phyloP scores from a whole-genome alignment of 768 basidiomycete species.

The Butyriboletus loyo region DNA sequence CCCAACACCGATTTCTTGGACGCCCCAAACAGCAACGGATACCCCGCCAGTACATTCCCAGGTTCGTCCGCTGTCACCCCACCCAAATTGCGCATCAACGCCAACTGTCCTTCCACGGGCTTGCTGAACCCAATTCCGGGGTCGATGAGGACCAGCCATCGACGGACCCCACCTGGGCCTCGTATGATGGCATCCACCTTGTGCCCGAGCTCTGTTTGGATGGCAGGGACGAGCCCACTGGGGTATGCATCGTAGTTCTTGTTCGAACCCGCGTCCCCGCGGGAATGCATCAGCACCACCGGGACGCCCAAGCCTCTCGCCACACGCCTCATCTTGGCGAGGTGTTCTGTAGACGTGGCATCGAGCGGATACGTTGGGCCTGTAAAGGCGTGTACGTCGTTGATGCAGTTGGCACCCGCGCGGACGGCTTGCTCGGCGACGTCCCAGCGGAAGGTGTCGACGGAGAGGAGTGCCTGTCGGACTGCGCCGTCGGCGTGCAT shows the following conservation, averaged over 20 bases:
- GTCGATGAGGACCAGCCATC: slow-evolving; percentile 89
- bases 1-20: slow-evolving; percentile 89
- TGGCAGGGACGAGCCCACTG: slow-evolving; percentile 59
- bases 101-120: slow-evolving; percentile 65
- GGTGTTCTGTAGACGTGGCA: slow-evolving; percentile 35
- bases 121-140: slow-evolving; percentile 95
- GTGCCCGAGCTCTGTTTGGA: slow-evolving; percentile 67
- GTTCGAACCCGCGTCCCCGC: slow-evolving; percentile 76
- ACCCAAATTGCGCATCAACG: slow-evolving; percentile 54
- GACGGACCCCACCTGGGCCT: slow-evolving; percentile 67
- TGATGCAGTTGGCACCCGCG: slow-evolving; percentile 82
- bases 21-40: slow-evolving; percentile 70
- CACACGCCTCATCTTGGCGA: slow-evolving; percentile 60
- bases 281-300: slow-evolving; percentile 91
- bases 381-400: slow-evolving; percentile 84
- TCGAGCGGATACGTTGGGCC: slow-evolving; percentile 53
- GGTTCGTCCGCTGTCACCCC: slow-evolving; percentile 42
- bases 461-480: slow-evolving; percentile 17
- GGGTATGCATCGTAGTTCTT: slow-evolving; percentile 58
- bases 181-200: slow-evolving; percentile 65
- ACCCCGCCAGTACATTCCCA: slow-evolving; percentile 53
- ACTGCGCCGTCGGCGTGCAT: slow-evolving; percentile 18
- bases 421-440: slow-evolving; percentile 44
- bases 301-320: slow-evolving; percentile 69
- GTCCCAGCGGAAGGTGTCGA: slow-evolving; percentile 29